Conservation (phyloP, 2,329 filamentous ascomycete genomes). For the Scopulariopsis brevicaulis region DNA sequence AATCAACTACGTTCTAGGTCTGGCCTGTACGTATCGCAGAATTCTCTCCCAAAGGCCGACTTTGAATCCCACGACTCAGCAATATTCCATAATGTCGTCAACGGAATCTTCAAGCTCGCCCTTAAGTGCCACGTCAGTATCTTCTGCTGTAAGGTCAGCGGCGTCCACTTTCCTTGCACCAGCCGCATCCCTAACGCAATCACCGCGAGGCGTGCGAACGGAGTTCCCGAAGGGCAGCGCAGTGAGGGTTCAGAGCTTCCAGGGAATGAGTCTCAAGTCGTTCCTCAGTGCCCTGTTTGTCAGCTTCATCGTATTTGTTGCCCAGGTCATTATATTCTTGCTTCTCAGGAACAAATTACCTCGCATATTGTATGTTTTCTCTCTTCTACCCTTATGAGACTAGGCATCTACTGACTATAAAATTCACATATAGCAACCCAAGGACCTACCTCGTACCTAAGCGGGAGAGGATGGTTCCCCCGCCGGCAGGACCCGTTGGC, state of each 20-base stretch:
- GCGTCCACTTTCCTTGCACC: slow-evolving; percentile 5
- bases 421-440: slow-evolving; percentile 49
- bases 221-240: slow-evolving; percentile 4
- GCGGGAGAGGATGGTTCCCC: slow-evolving; percentile 68
- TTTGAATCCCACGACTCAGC: too few species aligned
- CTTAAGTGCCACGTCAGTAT: too few species aligned
- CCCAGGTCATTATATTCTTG: slow-evolving; percentile 60
- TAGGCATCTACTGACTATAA: slow-evolving; percentile 6
- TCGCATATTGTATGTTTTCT: slow-evolving; percentile 67
- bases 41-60: too few species aligned
- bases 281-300: slow-evolving; percentile 56
- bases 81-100: too few species aligned
- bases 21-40: too few species aligned
- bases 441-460: slow-evolving; percentile 81
- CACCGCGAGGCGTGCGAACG: background rate
- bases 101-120: too few species aligned
- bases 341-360: slow-evolving; percentile 67
- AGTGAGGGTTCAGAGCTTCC: slow-evolving; percentile 13
- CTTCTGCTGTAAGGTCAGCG: background rate
- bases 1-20: too few species aligned
- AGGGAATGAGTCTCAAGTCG: slow-evolving; percentile 34
- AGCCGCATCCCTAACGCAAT: slow-evolving; percentile 3
- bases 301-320: slow-evolving; percentile 49
- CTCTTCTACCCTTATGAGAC: background rate
- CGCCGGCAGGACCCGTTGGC: slow-evolving; percentile 44